A percentile compares a stretch with the other conserved stretches of the same genome.
phyloP scores from a whole-genome alignment of 495 filamentous ascomycete genomes.

The Penicillium desertorum region DNA sequence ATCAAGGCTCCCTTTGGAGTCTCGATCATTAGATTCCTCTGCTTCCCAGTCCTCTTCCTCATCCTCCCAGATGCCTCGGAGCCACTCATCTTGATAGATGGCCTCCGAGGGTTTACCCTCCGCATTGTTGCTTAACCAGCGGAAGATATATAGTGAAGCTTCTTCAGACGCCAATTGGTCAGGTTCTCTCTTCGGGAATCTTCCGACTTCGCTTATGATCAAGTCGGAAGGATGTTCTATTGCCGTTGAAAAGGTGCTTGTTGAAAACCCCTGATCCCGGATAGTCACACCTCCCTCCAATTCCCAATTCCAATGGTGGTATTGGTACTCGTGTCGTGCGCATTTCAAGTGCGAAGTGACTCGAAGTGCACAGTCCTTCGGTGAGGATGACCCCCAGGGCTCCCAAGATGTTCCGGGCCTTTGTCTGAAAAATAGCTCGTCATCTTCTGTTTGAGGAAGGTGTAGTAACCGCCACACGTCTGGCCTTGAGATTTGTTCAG shows the following conservation, averaged over 20 bases:
- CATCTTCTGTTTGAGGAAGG: neutral
- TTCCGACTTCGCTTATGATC: too few species aligned
- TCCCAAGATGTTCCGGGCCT: neutral
- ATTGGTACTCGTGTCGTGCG: slow-evolving; percentile 7
- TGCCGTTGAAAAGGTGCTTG: too few species aligned
- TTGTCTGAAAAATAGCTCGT: neutral
- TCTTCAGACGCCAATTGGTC: neutral
- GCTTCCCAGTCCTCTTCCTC: neutral
- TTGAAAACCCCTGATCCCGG: neutral
- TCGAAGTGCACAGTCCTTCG: slow-evolving; percentile 1
- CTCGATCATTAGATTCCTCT: neutral
- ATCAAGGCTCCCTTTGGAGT: neutral
- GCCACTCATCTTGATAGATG: neutral
- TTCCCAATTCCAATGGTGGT: slow-evolving; percentile 6
- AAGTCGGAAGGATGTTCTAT: too few species aligned
- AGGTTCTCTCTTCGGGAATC: neutral
- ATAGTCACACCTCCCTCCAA: neutral
- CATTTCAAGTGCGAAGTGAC: slow-evolving; percentile 3
- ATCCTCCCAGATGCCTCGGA: neutral
- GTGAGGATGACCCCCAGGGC: neutral
- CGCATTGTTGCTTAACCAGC: neutral
- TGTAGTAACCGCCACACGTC: slow-evolving; percentile 21
- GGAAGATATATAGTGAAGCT: neutral
- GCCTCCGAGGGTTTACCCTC: neutral
- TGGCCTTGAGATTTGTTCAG: slow-evolving; percentile 6